phyloP scores from a whole-genome alignment of 2,329 filamentous ascomycete genomes.

The Truncatella angustata region DNA sequence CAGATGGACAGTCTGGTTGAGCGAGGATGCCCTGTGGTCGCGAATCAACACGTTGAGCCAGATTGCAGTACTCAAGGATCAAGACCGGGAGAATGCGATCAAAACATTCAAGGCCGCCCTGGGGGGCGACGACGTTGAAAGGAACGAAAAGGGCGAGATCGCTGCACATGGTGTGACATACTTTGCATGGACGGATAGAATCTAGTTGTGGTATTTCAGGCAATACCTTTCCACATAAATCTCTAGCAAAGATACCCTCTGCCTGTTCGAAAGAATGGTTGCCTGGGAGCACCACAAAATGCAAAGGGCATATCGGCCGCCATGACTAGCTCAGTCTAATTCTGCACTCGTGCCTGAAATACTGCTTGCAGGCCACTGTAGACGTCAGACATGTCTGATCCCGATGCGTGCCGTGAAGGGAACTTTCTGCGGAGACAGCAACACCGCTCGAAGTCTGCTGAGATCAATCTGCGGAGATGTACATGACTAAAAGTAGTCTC shows the following conservation, averaged over 20 bases:
- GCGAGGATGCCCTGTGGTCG: constrained; percentile 60
- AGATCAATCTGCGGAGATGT: constrained; percentile 63
- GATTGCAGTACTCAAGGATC: constrained; percentile 56
- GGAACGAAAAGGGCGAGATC: constrained; percentile 61
- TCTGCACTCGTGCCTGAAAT: too few relatives aligned
- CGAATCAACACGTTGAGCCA: constrained; percentile 67
- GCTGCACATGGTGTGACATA: constrained; percentile 63
- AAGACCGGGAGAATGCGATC: constrained; percentile 46
- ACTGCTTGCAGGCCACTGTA: too few relatives aligned
- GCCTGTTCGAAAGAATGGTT: background rate
- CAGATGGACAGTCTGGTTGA: constrained; percentile 57
- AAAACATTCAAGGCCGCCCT: constrained; percentile 54
- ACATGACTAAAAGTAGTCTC: constrained; percentile 58
- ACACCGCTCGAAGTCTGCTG: background rate
- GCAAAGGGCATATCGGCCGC: background rate
- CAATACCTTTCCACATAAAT: background rate
- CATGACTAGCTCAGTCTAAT: constrained; percentile 5
- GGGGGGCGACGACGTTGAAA: constrained; percentile 49
- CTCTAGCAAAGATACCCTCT: background rate
- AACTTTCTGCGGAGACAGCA: too few relatives aligned
- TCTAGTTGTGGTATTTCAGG: background rate
- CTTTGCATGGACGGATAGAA: constrained; percentile 57
- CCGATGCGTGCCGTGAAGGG: too few relatives aligned
- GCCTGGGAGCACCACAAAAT: too few relatives aligned
- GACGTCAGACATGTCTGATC: too few relatives aligned